Evolutionary conservation across 164 flowering plant genomes (phyloP).

Genomic region (Sextonia rubra): DNA sequence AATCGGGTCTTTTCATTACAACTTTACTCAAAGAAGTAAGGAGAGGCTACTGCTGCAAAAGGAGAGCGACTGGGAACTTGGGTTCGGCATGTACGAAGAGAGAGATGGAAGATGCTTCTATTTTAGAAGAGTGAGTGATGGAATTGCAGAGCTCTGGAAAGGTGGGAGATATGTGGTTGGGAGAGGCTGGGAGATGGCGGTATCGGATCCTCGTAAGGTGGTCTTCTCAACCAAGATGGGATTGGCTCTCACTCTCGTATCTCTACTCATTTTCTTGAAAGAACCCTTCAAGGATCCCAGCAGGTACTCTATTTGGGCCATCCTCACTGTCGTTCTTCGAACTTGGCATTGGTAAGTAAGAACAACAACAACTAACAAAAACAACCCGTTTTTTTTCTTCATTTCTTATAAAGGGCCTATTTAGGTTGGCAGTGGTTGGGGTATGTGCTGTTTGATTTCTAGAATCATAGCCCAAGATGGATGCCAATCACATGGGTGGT

Average conservation of each 20-base stretch:
- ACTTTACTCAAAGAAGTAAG: conserved; percentile 24
- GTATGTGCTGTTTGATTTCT: too few relatives aligned
- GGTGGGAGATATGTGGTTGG: conserved; percentile 17
- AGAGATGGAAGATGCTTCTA: too few relatives aligned
- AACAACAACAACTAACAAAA: too few relatives aligned
- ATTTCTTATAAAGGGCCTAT: too few relatives aligned
- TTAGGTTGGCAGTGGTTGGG: too few relatives aligned
- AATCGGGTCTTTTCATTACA: conserved; percentile 28
- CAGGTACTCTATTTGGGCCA: conserved; percentile 70
- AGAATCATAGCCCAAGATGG: too few relatives aligned
- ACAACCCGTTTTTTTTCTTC: too few relatives aligned
- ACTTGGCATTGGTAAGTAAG: conserved; percentile 66
- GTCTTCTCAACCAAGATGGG: conserved; percentile 68
- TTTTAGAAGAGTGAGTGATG: too few relatives aligned
- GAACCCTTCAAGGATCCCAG: conserved; percentile 43
- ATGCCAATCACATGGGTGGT: too few relatives aligned
- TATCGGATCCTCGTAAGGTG: conserved; percentile 58
- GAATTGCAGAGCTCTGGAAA: too few relatives aligned
- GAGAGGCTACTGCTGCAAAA: conserved; percentile 22
- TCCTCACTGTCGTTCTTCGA: conserved; percentile 85
- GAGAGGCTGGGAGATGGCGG: conserved; percentile 48
- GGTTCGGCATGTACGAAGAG: too few relatives aligned
- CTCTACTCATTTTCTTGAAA: conserved; percentile 61
- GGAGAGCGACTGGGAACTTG: too few relatives aligned
- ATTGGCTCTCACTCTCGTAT: conserved; percentile 49